phyloP scores from a whole-genome alignment of 2,329 filamentous ascomycete genomes.

The Drechslerella coelobrocha region DNA sequence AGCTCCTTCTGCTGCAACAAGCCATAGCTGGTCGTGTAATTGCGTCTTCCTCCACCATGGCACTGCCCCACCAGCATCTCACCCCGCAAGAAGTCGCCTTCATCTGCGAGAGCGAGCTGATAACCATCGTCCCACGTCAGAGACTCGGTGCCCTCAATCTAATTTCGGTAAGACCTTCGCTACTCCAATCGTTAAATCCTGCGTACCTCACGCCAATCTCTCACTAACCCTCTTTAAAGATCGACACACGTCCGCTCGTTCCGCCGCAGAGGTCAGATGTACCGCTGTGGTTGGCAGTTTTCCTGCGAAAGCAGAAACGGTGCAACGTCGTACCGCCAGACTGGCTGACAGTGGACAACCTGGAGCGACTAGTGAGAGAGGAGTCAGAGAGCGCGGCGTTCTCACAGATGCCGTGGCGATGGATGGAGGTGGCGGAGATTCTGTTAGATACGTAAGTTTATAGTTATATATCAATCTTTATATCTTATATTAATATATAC shows the following conservation, averaged over 20 bases:
- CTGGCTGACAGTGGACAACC: slow-evolving; percentile 80
- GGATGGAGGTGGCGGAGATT: slow-evolving; percentile 88
- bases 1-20: too few species aligned
- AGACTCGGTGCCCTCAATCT: slow-evolving; percentile 84
- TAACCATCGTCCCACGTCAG: slow-evolving; percentile 90
- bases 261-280: slow-evolving; percentile 81
- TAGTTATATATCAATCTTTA: slow-evolving; percentile 53
- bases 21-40: too few species aligned
- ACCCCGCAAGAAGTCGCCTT: slow-evolving; percentile 85
- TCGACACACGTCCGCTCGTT: slow-evolving; percentile 74
- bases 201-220: background rate
- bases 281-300: slow-evolving; percentile 91
- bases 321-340: slow-evolving; percentile 90
- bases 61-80: slow-evolving; percentile 45
- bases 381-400: slow-evolving; percentile 80
- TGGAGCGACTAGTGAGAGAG: slow-evolving; percentile 77
- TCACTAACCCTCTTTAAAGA: slow-evolving; percentile 64
- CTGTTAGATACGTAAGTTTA: slow-evolving; percentile 73
- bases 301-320: slow-evolving; percentile 91
- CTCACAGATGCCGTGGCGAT: slow-evolving; percentile 88
- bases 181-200: slow-evolving; percentile 51
- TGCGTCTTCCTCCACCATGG: slow-evolving; percentile 7
- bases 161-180: slow-evolving; percentile 72
- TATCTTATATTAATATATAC: too few species aligned
- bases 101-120: slow-evolving; percentile 94